phyloP scores from a whole-genome alignment of 306 rosid genomes.

The Prunus campanulata region DNA sequence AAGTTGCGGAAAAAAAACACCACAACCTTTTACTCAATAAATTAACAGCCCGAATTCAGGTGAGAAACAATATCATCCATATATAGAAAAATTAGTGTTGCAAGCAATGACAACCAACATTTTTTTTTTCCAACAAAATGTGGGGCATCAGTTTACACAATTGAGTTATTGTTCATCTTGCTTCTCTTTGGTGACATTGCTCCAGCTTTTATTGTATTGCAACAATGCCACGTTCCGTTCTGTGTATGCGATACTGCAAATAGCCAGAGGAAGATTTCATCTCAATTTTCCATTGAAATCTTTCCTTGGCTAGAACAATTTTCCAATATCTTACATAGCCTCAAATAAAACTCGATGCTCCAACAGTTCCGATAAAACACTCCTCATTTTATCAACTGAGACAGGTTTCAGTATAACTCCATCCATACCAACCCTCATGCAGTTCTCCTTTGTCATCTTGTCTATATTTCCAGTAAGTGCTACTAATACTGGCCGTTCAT shows the following conservation, averaged over 20 bases:
- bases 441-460: slow-evolving; percentile 69
- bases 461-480: slow-evolving; percentile 76
- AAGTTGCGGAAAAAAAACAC: no score
- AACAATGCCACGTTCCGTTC: slow-evolving; percentile 9
- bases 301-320: slow-evolving; percentile 11
- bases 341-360: slow-evolving; percentile 70
- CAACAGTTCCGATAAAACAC: slow-evolving; percentile 64
- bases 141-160: neutral
- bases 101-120: no score
- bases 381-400: slow-evolving; percentile 88
- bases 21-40: no score
- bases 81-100: no score
- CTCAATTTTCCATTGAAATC: neutral
- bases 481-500: slow-evolving; percentile 68
- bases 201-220: slow-evolving; percentile 20
- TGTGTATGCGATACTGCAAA: slow-evolving; percentile 33
- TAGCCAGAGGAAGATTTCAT: neutral
- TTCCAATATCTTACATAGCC: slow-evolving; percentile 35
- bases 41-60: no score
- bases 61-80: no score
- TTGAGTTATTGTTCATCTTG: neutral
- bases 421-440: slow-evolving; percentile 77
- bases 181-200: slow-evolving; percentile 3
- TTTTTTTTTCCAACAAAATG: no score
- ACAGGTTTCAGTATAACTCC: slow-evolving; percentile 82